phyloP scores from a whole-genome alignment of 345 rosid genomes.

The Euphorbia tirucalli region DNA sequence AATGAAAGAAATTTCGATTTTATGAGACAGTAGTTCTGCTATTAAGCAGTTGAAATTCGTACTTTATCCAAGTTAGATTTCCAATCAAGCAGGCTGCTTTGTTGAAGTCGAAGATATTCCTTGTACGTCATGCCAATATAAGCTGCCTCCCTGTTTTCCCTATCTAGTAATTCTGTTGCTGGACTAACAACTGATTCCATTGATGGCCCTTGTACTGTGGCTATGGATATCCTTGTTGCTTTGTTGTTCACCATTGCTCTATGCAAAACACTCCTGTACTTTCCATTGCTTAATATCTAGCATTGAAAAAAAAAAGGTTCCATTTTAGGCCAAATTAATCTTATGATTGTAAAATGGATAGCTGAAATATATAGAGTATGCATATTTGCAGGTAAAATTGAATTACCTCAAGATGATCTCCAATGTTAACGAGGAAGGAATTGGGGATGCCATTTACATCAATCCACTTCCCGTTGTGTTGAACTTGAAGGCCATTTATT shows the following conservation, averaged over 20 bases:
- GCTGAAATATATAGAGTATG: background rate
- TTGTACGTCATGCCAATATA: slow-evolving; percentile 37
- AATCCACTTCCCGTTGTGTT: slow-evolving; percentile 50
- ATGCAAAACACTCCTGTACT: slow-evolving; percentile 52
- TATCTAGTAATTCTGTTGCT: slow-evolving; percentile 28
- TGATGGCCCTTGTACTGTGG: slow-evolving; percentile 40
- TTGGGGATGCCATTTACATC: slow-evolving; percentile 30
- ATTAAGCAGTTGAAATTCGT: background rate
- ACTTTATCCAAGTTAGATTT: slow-evolving; percentile 38
- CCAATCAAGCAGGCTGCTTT: slow-evolving; percentile 32
- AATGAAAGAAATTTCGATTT: no score
- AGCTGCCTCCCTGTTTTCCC: slow-evolving; percentile 9
- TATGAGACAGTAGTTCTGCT: no score
- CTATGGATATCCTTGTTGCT: slow-evolving; percentile 37
- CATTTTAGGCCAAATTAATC: background rate
- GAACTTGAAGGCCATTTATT: slow-evolving; percentile 45
- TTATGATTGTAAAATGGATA: no score
- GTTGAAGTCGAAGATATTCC: slow-evolving; percentile 39
- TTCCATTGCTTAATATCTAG: slow-evolving; percentile 57
- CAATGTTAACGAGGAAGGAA: slow-evolving; percentile 47
- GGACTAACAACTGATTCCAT: slow-evolving; percentile 38
- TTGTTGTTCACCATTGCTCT: slow-evolving; percentile 44
- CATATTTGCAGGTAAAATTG: background rate
- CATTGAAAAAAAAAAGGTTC: background rate
- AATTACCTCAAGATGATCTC: slow-evolving; percentile 58